phyloP scores from a whole-genome alignment of 305 asterid species.

The Solanum hybrid region DNA sequence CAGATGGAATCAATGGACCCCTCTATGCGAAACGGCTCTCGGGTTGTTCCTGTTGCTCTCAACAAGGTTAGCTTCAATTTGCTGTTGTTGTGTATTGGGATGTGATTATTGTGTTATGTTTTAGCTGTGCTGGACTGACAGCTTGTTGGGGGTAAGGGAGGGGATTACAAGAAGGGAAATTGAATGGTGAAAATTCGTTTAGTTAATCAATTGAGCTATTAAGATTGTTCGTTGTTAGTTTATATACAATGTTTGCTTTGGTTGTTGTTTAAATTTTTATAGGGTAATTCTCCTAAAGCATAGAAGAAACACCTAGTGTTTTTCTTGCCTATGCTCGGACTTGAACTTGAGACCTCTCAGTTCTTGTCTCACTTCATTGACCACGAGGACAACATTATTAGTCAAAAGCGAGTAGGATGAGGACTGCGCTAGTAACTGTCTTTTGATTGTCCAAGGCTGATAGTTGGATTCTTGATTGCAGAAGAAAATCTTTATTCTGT shows the following conservation, averaged over 20 bases:
- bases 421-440: neutral
- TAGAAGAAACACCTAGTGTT: neutral
- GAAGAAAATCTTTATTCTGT: neutral
- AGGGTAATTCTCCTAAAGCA: neutral
- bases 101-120: neutral
- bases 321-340: neutral
- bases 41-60: conserved; percentile 72
- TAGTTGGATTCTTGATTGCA: neutral
- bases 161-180: neutral
- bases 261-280: neutral
- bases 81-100: neutral
- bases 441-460: neutral
- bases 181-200: neutral
- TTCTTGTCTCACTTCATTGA: neutral
- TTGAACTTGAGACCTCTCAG: neutral
- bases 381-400: neutral
- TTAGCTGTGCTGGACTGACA: neutral
- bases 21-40: conserved; percentile 44
- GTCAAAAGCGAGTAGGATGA: neutral
- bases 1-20: conserved; percentile 69
- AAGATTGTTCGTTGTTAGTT: neutral
- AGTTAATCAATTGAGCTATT: neutral
- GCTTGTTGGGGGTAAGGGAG: neutral
- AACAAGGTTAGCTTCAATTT: conserved; percentile 44
- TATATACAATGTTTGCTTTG: neutral